Evolutionary conservation across 192 early-diverging fungal genomes (phyloP).

Genomic region (Geranomyces michiganensis): DNA sequence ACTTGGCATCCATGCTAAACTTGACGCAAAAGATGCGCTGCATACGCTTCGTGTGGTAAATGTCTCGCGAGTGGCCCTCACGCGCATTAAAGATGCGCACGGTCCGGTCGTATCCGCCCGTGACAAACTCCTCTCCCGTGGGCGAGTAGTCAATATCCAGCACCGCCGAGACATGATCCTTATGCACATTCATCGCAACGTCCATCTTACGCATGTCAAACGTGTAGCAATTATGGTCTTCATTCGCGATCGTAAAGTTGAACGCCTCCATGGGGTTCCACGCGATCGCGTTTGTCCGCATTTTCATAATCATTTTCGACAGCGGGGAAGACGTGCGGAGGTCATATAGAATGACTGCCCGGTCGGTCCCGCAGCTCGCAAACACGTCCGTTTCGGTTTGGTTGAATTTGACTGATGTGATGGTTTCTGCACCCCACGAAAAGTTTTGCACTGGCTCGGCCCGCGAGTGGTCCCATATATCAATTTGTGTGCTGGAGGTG

Average conservation of each 20-base stretch:
- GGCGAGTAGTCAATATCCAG: constrained; percentile 98
- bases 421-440: constrained; percentile 94
- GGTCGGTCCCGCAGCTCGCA: constrained; percentile 91
- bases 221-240: constrained; percentile 96
- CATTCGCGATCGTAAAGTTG: constrained; percentile 92
- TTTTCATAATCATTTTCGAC: constrained; percentile 78
- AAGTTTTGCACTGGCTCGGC: constrained; percentile 83
- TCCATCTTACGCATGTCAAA: constrained; percentile 98
- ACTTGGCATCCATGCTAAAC: constrained; percentile 94
- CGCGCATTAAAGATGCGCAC: constrained; percentile 83
- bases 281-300: constrained; percentile 92
- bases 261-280: constrained; percentile 99
- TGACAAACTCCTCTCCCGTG: constrained; percentile 94
- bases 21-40: constrained; percentile 90
- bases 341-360: constrained; percentile 94
- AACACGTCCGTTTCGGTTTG: constrained; percentile 93
- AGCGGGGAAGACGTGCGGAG: constrained; percentile 85
- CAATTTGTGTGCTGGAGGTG: constrained; percentile 81
- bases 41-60: constrained; percentile 99
- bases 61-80: constrained; percentile 83
- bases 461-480: constrained; percentile 90
- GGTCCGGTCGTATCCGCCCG: constrained; percentile 93
- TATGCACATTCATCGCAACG: constrained; percentile 80
- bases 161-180: constrained; percentile 98
- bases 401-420: constrained; percentile 94